Base-by-base conservation (phyloP, 306 rosid genomes). In the Lithocarpus polystachyus region DNA sequence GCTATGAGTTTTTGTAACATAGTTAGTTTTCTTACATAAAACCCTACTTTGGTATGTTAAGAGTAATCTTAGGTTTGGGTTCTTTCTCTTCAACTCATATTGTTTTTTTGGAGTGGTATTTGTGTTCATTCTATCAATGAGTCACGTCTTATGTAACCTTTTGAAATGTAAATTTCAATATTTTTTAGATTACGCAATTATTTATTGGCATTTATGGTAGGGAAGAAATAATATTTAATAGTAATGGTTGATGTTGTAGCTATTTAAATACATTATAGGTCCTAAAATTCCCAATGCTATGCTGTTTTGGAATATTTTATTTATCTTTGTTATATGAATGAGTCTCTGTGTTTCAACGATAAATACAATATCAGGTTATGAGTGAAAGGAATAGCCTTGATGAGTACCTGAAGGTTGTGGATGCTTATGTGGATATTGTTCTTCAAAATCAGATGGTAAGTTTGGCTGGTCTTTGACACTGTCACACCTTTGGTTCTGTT, bases 341-440 rank as follows among this genome's bases (percentile, higher is more conserved):
- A 51, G 56, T 23, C 52, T 59, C 18, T 73, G 74, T 68, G 3
- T 35, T 31, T 31, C 31, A 45, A 28, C 65, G 26, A 70, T 82
- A 28, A 56, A 77, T 80, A 80, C 79, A 75, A 64, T 83, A 74
- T 73, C 90, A 94, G 99, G 87, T 89, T 81, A 74, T 90, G 84
- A 65, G 75, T 29, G 89, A 83, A 75, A 87, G 89, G 82, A 85
- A 88, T 71, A 80, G 88, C 84, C 88, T 94, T 67, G 90, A 86
- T 74, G 92, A 91, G 84, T 92, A 91, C 89, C 82, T 94, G 88
- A 94, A 83, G 86, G 97, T 92, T 78, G 89, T 89, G 81, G 99
- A 94, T 85, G 97, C 99, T 75, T 94, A 88, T 85, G 78, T 82
- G 77, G 99, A 94, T 78, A 89, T 89, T 76, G 82, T 91, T 85